Conservation (phyloP, 495 filamentous ascomycete species). For the Annulohypoxylon maeteangense region DNA sequence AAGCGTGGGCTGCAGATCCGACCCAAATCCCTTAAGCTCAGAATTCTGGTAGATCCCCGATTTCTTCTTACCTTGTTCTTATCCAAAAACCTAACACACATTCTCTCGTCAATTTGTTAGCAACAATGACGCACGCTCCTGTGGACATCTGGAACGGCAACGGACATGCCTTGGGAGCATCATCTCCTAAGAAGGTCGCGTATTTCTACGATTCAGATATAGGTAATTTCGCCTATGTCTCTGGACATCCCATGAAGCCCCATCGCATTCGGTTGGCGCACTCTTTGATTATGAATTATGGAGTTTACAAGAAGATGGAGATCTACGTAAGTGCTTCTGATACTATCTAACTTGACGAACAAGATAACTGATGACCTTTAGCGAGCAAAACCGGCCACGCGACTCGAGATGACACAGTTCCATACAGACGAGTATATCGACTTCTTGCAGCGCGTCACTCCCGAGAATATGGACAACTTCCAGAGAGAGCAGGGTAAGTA, state of each 20-base stretch:
- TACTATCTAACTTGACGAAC: not conserved
- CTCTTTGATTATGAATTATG: slow-evolving; percentile 98
- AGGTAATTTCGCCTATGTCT: slow-evolving; percentile 96
- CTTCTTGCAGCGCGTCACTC: slow-evolving; percentile 94
- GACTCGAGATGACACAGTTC: slow-evolving; percentile 98
- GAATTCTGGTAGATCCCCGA: not conserved
- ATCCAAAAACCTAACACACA: slow-evolving; percentile 7
- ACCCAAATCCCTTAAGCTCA: slow-evolving; percentile 1
- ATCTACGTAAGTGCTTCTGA: slow-evolving; percentile 78
- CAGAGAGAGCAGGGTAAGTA: slow-evolving; percentile 94
- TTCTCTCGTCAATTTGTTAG: slow-evolving; percentile 27
- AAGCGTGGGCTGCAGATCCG: not conserved
- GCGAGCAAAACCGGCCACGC: slow-evolving; percentile 96
- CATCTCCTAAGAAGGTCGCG: slow-evolving; percentile 75
- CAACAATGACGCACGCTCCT: slow-evolving; percentile 54
- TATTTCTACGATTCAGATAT: slow-evolving; percentile 99
- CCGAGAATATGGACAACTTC: slow-evolving; percentile 97
- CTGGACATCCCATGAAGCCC: slow-evolving; percentile 99
- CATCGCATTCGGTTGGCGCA: slow-evolving; percentile 97
- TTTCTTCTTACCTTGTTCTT: slow-evolving; percentile 18
- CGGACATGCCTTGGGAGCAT: slow-evolving; percentile 58
- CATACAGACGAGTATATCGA: slow-evolving; percentile 99
- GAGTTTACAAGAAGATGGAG: slow-evolving; percentile 98
- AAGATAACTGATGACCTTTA: slow-evolving; percentile 48
- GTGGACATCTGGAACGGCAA: slow-evolving; percentile 63